Evolutionary conservation across 2,329 filamentous ascomycete species (phyloP).

Genomic region (Cytospora paraplurivora): DNA sequence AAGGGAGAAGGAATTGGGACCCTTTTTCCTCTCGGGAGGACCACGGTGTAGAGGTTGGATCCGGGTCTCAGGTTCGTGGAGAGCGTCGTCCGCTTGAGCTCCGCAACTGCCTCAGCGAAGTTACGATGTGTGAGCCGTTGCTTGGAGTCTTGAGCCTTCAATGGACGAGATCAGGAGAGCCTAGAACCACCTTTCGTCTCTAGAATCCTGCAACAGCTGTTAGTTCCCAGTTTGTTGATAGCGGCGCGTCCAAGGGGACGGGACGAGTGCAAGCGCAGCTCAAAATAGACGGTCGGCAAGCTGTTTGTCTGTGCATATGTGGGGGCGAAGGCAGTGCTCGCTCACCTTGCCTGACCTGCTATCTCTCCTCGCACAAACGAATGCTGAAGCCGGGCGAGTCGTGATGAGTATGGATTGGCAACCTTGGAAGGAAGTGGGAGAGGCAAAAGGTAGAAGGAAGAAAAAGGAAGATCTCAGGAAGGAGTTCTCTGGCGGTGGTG

Average conservation of each 20-base stretch:
- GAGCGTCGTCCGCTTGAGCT: conserved; percentile 17
- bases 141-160: conserved; percentile 14
- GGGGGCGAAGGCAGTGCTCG: conserved; percentile 17
- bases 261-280: conserved; percentile 17
- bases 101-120: conserved; percentile 15
- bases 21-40: not conserved
- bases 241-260: conserved; percentile 11
- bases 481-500: conserved; percentile 17
- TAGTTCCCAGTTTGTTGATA: conserved; percentile 18
- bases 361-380: conserved; percentile 16
- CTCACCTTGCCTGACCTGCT: conserved; percentile 16
- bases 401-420: conserved; percentile 12
- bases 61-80: conserved; percentile 14
- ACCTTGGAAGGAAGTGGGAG: conserved; percentile 5
- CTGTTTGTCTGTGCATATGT: conserved; percentile 26
- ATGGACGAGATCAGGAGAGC: conserved; percentile 13
- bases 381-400: conserved; percentile 15
- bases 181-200: conserved; percentile 18
- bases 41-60: conserved; percentile 11
- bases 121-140: conserved; percentile 16
- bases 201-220: conserved; percentile 15
- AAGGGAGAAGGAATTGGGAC: not conserved
- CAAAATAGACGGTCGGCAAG: conserved; percentile 19
- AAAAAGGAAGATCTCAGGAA: conserved; percentile 11
- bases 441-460: conserved; percentile 14